Evolutionary conservation across 2,329 filamentous ascomycete genomes (phyloP), one percentile per base, ranked within the genome.

Genomic region (Neopestalotiopsis rosae): DNA sequence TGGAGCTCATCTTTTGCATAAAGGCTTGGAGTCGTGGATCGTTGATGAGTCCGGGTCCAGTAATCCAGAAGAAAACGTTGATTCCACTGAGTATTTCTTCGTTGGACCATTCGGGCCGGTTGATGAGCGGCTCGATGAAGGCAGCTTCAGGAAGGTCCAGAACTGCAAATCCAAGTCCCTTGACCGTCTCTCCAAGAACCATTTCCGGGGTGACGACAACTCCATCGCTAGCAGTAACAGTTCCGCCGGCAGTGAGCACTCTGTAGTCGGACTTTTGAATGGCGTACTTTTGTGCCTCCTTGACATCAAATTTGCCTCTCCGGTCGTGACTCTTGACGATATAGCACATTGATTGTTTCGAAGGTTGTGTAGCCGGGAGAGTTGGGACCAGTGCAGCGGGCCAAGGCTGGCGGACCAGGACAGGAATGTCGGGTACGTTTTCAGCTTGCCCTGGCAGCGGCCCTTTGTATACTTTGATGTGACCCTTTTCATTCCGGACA

Each of bases 191-290:
- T 1, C 88, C 94, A 65, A 99, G 77, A 1, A 98, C 94, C 91
- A 97, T 96, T 0, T 96, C 92, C 1, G 95, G 92, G 0, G 91
- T 96, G 38, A 99, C 88, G 0, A 86, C 87, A 6, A 84, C 85
- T 4, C 94, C 94, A 74, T 91, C 87, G 14, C 85, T 82, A 30
- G 89, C 90, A 66, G 83, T 81, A 1, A 96, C 90, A 62, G 80
- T 90, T 71, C 90, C 72, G 2, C 94, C 94, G 1, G 76, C 78
- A 0, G 91, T 85, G 58, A 99, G 84, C 13, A 79, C 74, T 45
- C 84, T 84, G 79, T 87, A 97, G 63, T 91, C 82, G 0, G 73
- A 78, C 66, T 83, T 86, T 24, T 82, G 81, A 0, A 98, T 87
- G 1, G 91, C 91, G 2, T 94, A 81, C 34, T 82, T 84, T 70